These are phyloP conservation scores for Nicotiana tabacum DNA, from an alignment of 257 asterid genomes.

Conservation along the genomic window DNA sequence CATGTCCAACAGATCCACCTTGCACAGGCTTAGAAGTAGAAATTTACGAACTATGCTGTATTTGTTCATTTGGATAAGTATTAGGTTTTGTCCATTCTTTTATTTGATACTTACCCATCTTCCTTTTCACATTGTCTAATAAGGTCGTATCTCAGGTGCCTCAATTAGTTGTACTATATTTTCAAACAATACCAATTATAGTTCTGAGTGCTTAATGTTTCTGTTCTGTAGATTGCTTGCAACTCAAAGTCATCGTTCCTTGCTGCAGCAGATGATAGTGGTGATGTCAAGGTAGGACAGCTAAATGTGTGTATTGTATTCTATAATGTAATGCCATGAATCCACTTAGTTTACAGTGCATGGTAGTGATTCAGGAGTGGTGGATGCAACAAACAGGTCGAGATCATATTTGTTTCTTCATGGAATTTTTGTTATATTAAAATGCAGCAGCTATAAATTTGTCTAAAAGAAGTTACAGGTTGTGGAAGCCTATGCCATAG, in stretches of 20 bases:
- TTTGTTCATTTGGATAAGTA: not conserved
- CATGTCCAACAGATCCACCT: not conserved
- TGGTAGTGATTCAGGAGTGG: not conserved
- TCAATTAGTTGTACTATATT: not conserved
- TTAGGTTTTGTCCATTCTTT: not conserved
- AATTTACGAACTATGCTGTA: not conserved
- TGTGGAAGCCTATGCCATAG: not conserved
- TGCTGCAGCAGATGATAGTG: constrained; percentile 94
- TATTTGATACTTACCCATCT: not conserved
- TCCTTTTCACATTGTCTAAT: not conserved
- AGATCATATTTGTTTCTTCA: not conserved
- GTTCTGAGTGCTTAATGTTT: not conserved
- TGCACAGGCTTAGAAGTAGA: not conserved
- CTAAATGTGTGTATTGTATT: not conserved
- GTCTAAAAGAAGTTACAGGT: not conserved
- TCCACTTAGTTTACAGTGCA: not conserved
- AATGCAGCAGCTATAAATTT: not conserved
- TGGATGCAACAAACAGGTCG: not conserved
- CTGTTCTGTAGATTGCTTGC: constrained; percentile 56
- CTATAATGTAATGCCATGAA: not conserved
- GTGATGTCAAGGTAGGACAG: constrained; percentile 80
- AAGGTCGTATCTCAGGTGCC: not conserved
- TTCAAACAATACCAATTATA: not conserved
- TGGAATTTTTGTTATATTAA: not conserved
- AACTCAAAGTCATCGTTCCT: constrained; percentile 76